Evolutionary conservation across 2,329 filamentous ascomycete species (phyloP), one percentile per base, ranked within the genome.

Genomic region (Verticillium klebahnii): DNA sequence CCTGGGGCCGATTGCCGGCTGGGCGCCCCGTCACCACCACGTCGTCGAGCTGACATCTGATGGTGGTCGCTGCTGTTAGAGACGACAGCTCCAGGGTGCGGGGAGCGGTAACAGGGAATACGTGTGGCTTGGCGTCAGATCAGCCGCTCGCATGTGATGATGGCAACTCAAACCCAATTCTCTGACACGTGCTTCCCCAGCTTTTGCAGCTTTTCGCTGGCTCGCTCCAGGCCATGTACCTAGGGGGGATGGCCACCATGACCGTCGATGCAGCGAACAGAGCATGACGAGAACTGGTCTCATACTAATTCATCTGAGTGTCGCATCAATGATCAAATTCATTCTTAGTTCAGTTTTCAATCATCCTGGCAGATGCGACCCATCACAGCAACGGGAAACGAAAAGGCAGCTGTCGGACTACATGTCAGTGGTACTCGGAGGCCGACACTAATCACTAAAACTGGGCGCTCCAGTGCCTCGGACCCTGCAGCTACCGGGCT

Each of bases 111-210:
- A 60, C 58, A 40, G 34, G 17, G n/a, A 50, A 19, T 39, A 37
- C 59, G 11, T 40, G 14, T 19, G 61, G 50, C 57, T 57, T 59
- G 56, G 61, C 61, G 60, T 25, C 55, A 56, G 57, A 52, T 58
- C 52, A 58, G 59, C 62, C 57, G 60, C 62, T 63, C 61, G 64
- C 64, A 65, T 65, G 64, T 65, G 64, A 65, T 62, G 59, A 56
- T 50, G 63, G 45, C 45, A 50, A 23, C 45, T 9, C 45, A 50
- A 50, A 50, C 45, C 45, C 45, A 61, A 58, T 60, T 52, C 34
- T 61, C 63, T 65, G 59, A 64, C 64, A 65, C 64, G 63, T 65
- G 64, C 64, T 64, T 63, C 61, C 55, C 55, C 29, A 57, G 55
- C 55, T 36, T 36, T 23, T 37, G n/a, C 55, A 57, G 31, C 55